Evolutionary conservation across 306 rosid species (phyloP).

Genomic region (Geum urbanum): DNA sequence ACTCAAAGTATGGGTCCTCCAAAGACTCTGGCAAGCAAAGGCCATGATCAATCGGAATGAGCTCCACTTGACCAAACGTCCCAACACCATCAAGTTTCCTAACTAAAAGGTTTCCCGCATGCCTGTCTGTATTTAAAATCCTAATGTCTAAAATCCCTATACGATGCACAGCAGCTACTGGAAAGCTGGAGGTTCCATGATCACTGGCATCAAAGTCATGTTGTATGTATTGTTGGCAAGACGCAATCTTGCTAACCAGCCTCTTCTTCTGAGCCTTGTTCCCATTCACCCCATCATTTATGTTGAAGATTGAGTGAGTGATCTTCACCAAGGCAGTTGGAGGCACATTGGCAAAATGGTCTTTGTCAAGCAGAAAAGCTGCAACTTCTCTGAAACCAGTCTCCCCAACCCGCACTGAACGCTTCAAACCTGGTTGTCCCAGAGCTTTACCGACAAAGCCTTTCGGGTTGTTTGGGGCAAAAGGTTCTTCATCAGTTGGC

Average conservation of each 20-base stretch:
- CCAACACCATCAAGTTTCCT: constrained; percentile 76
- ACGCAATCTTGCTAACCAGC: constrained; percentile 90
- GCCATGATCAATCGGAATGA: constrained; percentile 95
- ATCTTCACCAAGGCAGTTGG: constrained; percentile 91
- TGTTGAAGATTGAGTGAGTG: constrained; percentile 90
- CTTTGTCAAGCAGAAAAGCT: constrained; percentile 78
- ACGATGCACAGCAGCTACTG: constrained; percentile 88
- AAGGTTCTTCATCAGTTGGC: constrained; percentile 98
- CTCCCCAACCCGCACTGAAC: constrained; percentile 94
- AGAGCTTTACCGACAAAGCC: constrained; percentile 94
- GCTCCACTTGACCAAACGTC: constrained; percentile 83
- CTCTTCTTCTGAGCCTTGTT: constrained; percentile 54
- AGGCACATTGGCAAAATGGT: constrained; percentile 92
- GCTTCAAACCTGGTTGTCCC: constrained; percentile 92
- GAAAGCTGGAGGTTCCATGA: constrained; percentile 95
- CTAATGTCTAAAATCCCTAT: constrained; percentile 94
- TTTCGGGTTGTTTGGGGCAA: constrained; percentile 95
- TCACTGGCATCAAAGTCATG: constrained; percentile 99
- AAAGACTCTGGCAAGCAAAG: constrained; percentile 90
- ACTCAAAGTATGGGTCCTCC: constrained; percentile 97
- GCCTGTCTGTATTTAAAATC: constrained; percentile 96
- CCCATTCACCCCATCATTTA: constrained; percentile 84
- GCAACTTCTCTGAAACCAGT: constrained; percentile 96
- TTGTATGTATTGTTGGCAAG: constrained; percentile 79
- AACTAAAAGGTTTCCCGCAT: constrained; percentile 92